Evolutionary conservation across 2,329 filamentous ascomycete genomes (phyloP).

Genomic region (Kalaharituber pfeilii): DNA sequence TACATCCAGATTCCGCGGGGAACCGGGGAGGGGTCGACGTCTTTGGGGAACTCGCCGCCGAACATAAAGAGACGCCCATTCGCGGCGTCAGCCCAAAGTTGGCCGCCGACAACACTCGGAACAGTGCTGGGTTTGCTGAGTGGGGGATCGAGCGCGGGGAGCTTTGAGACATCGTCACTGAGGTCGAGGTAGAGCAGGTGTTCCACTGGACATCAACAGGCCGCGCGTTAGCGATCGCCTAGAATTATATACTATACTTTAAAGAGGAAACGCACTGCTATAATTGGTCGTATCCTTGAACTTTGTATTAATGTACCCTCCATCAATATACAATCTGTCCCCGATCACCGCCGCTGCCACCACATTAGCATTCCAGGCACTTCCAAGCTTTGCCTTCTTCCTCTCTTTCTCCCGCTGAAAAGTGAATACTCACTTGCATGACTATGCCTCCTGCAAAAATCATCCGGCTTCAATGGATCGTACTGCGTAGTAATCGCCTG

Average conservation of each 20-base stretch:
- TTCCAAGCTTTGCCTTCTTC: neutral
- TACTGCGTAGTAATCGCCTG: neutral
- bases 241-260: neutral
- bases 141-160: slow-evolving; percentile 40
- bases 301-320: slow-evolving; percentile 38
- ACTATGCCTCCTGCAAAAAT: neutral
- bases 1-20: slow-evolving; percentile 39
- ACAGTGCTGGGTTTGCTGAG: slow-evolving; percentile 42
- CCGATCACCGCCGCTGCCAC: slow-evolving; percentile 37
- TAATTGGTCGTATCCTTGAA: slow-evolving; percentile 35
- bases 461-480: neutral
- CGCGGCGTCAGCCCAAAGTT: slow-evolving; percentile 42
- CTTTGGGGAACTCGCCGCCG: slow-evolving; percentile 37
- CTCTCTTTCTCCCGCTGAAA: too few species aligned
- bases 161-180: slow-evolving; percentile 28
- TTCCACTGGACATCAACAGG: slow-evolving; percentile 29
- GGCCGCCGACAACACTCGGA: slow-evolving; percentile 34
- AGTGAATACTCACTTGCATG: slow-evolving; percentile 2
- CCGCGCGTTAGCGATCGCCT: neutral
- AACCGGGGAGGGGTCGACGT: slow-evolving; percentile 28
- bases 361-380: neutral
- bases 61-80: slow-evolving; percentile 48
- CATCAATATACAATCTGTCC: slow-evolving; percentile 43
- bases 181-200: slow-evolving; percentile 43
- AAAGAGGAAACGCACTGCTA: slow-evolving; percentile 34